Base-by-base conservation (phyloP, 768 basidiomycete genomes). In the Russula olivacea region DNA sequence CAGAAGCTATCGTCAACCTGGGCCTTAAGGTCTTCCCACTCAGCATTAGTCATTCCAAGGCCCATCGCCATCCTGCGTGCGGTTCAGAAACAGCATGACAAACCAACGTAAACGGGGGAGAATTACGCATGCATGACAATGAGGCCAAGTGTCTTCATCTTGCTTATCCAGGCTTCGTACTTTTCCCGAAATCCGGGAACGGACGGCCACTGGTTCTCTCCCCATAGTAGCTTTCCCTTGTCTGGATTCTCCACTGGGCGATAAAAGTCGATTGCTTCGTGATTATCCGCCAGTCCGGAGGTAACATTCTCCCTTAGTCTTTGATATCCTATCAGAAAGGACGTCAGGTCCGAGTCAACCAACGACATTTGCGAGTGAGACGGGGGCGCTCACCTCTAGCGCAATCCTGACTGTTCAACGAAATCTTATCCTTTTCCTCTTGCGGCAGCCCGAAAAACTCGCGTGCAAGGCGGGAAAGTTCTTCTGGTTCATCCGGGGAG, bases 1-100 rank as follows among this genome's bases (percentile, higher is more conserved):
- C 94, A 96, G 70, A 96, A 97, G 66, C 86, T 87, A 66, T 95
- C 85, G 61, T 91, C 83, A 0, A 95, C 87, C 71, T 87, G 81
- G 28, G 72, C 70, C 17, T 81, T 80, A 51, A 96, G 77, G 0
- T 82, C 80, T 14, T 76, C 63, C 87, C 89, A 90, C 70, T 94
- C 93, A 1, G 83, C 80, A 0, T 72, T 59, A 4, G 79, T 80
- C 84, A 93, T 81, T 11, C 89, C 88, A 9, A 96, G 76, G 6
- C 93, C 93, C 61, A 78, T 76, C 1, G 89, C 85, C 89, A 95
- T 94, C 30, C 91, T 93, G 17, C 28, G 7, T 53, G 59, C 66
- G 47, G 32, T 59, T 34, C 36, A 47, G 48, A 25, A 17, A 32
- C n/a, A 53, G 36, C 14, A 54, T 21, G 32, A 17, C 14, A 51